Base-by-base conservation (phyloP, 148 eudicot genomes). In the Diospyros lotus region DNA sequence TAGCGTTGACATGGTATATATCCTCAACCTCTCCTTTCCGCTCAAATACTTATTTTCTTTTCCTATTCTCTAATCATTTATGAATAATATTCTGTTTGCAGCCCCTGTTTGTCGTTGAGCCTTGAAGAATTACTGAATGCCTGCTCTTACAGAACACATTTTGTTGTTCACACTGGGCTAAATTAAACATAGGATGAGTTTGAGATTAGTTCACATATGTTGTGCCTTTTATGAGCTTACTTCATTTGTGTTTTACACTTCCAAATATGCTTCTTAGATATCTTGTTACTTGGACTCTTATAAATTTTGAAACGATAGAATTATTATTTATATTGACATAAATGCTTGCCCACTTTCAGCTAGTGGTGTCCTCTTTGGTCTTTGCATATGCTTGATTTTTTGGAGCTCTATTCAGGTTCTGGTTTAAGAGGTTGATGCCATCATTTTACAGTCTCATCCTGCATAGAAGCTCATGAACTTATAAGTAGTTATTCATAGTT, bases 1-100 rank as follows among this genome's bases (percentile, higher is more conserved):
- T 64, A 80, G 76, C 66, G 79, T 83, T 60, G 83, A 74, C 70
- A 74, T 71, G 60, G 86, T 83, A 43, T 71, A 83, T 83, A 53
- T 38, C 75, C 64, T 74, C 39, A 68, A 59, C 72, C 45, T 11
- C 17, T 9, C 42, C 43, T 9, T 7, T 11, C 45, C 1, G 3
- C 9, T 18, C 3, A 17, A 4, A 28, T 41, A 44, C 3, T 44
- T 2, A 14, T 4, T 38, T 59, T 17, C 9, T 13, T 54, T 54
- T 52, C 9, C 9, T 51, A 42, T 15, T 64, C 39, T n/a, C 18
- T 11, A 44, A 2, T 40, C 10, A 5, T 54, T 60, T 69, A 54
- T 52, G 6, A 53, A 18, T 3, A 10, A 42, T 1, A 52, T 69
- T 45, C 59, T 65, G 5, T 64, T 77, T 52, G 73, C 79, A 77